Conservation (phyloP, 106 monocot genomes). For the Allium cepa region DNA sequence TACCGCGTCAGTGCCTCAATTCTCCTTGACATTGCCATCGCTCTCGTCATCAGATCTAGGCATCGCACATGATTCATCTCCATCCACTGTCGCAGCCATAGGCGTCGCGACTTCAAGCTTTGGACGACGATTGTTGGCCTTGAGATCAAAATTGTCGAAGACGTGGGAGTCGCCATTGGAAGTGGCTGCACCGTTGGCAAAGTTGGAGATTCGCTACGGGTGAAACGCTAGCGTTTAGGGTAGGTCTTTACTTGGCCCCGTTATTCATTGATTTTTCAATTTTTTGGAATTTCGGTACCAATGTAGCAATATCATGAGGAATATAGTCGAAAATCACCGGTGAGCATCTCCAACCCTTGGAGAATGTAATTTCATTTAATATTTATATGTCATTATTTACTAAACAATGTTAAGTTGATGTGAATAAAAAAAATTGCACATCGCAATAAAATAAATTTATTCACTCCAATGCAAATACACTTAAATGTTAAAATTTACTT, state of each 20-base stretch:
- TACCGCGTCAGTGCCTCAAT: slow-evolving; percentile 9
- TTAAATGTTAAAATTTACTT: too few relatives aligned
- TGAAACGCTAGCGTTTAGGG: slow-evolving; percentile 53
- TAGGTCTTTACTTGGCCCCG: slow-evolving; percentile 82
- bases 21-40: slow-evolving; percentile 11
- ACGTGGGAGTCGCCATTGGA: slow-evolving; percentile 21
- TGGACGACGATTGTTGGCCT: slow-evolving; percentile 59
- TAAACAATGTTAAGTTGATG: too few relatives aligned
- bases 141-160: slow-evolving; percentile 75
- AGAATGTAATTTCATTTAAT: too few relatives aligned
- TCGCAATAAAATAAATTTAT: too few relatives aligned
- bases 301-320: too few relatives aligned
- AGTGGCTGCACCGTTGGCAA: not conserved
- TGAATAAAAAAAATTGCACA: too few relatives aligned
- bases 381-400: too few relatives aligned
- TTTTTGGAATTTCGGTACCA: too few relatives aligned
- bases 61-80: not conserved
- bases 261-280: too few relatives aligned
- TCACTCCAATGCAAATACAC: too few relatives aligned
- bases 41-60: slow-evolving; percentile 31
- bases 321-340: too few relatives aligned
- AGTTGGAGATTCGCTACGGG: not conserved
- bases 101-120: slow-evolving; percentile 36
- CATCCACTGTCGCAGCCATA: slow-evolving; percentile 12
- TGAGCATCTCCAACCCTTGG: too few relatives aligned